Conservation (phyloP, 208 protist genomes). For the Strigomonas oncopelti region DNA sequence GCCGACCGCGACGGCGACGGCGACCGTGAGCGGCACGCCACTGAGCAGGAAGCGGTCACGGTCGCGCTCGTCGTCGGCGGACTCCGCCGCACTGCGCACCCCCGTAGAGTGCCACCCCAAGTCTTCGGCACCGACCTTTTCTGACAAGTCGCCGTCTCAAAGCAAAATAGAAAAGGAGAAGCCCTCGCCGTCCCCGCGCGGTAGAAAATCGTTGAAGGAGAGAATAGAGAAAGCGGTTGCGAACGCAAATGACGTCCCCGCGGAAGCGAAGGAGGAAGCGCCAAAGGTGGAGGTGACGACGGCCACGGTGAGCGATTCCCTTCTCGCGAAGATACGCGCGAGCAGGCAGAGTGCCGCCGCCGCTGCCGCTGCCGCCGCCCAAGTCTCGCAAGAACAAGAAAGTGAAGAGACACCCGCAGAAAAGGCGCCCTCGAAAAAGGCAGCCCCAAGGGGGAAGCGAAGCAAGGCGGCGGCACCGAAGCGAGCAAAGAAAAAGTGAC, state of each 20-base stretch:
- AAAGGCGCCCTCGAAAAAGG: constrained; percentile 2
- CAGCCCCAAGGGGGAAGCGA: neutral
- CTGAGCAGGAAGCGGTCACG: neutral
- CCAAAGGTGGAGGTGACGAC: constrained; percentile 11
- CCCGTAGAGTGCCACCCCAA: neutral
- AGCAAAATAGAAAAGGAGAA: no score
- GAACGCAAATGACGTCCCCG: no score
- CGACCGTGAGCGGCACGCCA: neutral
- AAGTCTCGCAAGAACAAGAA: neutral
- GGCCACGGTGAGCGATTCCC: constrained; percentile 13
- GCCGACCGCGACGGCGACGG: neutral
- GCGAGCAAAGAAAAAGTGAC: neutral
- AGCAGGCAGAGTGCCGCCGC: neutral
- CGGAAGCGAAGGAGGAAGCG: neutral
- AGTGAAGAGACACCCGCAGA: neutral
- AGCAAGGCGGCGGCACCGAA: neutral
- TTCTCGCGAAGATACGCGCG: constrained; percentile 10
- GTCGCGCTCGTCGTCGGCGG: constrained; percentile 3
- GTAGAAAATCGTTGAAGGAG: no score
- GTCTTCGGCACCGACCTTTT: no score
- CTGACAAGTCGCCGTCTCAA: no score
- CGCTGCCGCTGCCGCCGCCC: neutral
- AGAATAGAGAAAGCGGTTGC: no score
- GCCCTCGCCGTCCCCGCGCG: no score
- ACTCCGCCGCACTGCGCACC: constrained; percentile 4